Evolutionary conservation across 805 yeast species (phyloP).

Genomic region (Zygoascus biomembranicola): DNA sequence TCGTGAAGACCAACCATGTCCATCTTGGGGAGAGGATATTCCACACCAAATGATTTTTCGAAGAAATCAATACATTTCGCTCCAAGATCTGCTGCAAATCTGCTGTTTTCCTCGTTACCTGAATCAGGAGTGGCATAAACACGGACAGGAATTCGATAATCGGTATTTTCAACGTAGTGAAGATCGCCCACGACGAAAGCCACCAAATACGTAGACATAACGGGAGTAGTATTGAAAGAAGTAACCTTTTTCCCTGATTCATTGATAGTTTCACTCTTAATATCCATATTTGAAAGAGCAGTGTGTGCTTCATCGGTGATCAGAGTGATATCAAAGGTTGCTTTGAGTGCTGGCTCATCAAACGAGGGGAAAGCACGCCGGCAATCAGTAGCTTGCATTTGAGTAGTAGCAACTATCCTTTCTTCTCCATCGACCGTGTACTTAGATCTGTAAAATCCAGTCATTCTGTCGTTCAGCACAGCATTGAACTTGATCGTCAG

Average conservation of each 20-base stretch:
- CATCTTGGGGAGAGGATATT: constrained; percentile 72
- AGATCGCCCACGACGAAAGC: constrained; percentile 69
- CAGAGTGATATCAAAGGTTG: constrained; percentile 51
- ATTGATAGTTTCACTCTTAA: constrained; percentile 30
- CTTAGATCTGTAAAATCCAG: constrained; percentile 64
- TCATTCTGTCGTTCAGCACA: constrained; percentile 56
- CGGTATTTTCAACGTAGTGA: constrained; percentile 39
- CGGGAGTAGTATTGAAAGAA: constrained; percentile 52
- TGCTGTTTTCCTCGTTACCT: constrained; percentile 48
- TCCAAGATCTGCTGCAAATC: constrained; percentile 65
- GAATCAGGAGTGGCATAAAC: constrained; percentile 76
- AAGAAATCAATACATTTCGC: constrained; percentile 68
- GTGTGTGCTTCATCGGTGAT: constrained; percentile 45
- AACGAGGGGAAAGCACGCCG: constrained; percentile 71
- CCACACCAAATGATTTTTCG: constrained; percentile 63
- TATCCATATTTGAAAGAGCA: constrained; percentile 64
- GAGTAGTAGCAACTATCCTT: constrained; percentile 55
- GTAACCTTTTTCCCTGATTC: constrained; percentile 25
- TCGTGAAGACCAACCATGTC: constrained; percentile 80
- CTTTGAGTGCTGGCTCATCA: constrained; percentile 66
- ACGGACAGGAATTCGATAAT: constrained; percentile 66
- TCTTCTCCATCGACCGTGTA: constrained; percentile 46
- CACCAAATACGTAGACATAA: constrained; percentile 65
- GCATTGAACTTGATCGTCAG: constrained; percentile 50
- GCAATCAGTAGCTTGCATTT: constrained; percentile 72